Evolutionary conservation across 768 basidiomycete species (phyloP).

Genomic region (Suillus cothurnatus): DNA sequence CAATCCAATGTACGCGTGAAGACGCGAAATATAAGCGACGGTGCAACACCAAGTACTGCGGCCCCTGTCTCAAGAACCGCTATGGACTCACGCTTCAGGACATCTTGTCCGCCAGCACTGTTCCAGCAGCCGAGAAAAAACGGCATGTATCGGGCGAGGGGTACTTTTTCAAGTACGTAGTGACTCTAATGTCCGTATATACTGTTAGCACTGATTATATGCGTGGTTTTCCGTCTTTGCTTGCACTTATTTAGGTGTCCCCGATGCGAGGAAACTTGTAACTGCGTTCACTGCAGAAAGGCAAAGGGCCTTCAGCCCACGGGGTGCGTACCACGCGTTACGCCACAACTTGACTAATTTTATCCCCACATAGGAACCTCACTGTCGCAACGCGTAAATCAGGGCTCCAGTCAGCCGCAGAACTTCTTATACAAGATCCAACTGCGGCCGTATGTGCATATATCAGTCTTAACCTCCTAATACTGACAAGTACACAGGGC

Average conservation of each 20-base stretch:
- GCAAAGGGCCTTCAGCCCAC: conserved; percentile 59
- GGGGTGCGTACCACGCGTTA: conserved; percentile 45
- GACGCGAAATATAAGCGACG: conserved; percentile 36
- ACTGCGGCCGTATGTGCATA: conserved; percentile 30
- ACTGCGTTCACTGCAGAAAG: conserved; percentile 67
- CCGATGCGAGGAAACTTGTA: conserved; percentile 65
- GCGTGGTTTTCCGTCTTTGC: not conserved
- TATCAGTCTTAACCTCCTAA: conserved; percentile 2
- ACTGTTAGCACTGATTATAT: conserved; percentile 16
- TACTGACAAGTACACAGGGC: conserved; percentile 25
- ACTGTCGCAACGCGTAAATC: conserved; percentile 38
- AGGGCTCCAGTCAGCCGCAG: conserved; percentile 41
- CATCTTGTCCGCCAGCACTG: conserved; percentile 43
- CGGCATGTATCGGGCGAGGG: conserved; percentile 32
- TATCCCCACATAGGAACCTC: conserved; percentile 38
- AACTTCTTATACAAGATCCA: conserved; percentile 36
- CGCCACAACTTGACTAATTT: conserved; percentile 9
- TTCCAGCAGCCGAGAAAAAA: conserved; percentile 17
- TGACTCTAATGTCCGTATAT: conserved; percentile 6
- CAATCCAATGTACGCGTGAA: conserved; percentile 41
- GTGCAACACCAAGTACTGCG: conserved; percentile 66
- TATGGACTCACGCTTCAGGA: conserved; percentile 51
- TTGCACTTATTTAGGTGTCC: conserved; percentile 56
- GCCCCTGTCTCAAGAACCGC: conserved; percentile 64
- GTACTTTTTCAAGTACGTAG: conserved; percentile 56